A percentile compares a stretch with the other conserved stretches of the same genome.
These are phyloP conservation scores for Mucor piriformis DNA, from an alignment of 371 early-diverging fungal genomes.

Conservation along the genomic window DNA sequence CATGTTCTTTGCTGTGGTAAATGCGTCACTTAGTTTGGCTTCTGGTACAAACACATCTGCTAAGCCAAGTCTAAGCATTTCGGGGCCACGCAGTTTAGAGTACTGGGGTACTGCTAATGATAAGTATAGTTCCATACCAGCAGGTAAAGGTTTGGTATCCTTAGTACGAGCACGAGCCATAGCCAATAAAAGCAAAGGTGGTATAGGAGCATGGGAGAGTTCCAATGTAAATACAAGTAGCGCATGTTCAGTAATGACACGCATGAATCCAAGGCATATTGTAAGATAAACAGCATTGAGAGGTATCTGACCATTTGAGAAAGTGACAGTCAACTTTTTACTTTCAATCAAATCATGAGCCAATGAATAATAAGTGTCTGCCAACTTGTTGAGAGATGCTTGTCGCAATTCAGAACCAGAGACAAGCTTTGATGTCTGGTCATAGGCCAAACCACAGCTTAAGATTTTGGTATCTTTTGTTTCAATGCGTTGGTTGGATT, in stretches of 20 bases:
- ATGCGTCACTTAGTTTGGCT: slow-evolving; percentile 42
- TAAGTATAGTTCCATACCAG: slow-evolving; percentile 49
- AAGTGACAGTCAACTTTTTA: slow-evolving; percentile 38
- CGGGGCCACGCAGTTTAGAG: slow-evolving; percentile 52
- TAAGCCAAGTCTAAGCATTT: slow-evolving; percentile 50
- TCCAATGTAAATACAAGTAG: slow-evolving; percentile 32
- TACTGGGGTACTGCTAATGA: slow-evolving; percentile 52
- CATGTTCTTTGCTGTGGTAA: slow-evolving; percentile 33
- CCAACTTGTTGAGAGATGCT: slow-evolving; percentile 21
- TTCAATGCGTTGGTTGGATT: slow-evolving; percentile 19
- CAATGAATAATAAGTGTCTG: slow-evolving; percentile 16
- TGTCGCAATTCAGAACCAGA: slow-evolving; percentile 15
- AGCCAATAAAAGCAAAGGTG: slow-evolving; percentile 34
- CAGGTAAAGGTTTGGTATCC: slow-evolving; percentile 24
- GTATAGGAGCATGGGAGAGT: slow-evolving; percentile 41
- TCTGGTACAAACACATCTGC: slow-evolving; percentile 62
- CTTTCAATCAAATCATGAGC: slow-evolving; percentile 4
- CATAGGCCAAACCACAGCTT: slow-evolving; percentile 37
- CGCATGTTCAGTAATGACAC: slow-evolving; percentile 55
- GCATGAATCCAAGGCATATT: slow-evolving; percentile 37
- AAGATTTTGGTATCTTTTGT: slow-evolving; percentile 30
- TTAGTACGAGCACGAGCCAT: slow-evolving; percentile 27
- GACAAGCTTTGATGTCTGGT: slow-evolving; percentile 26
- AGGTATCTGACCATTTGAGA: slow-evolving; percentile 52
- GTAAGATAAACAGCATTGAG: slow-evolving; percentile 42